Conservation (phyloP, 2,329 filamentous ascomycete genomes). For the Penicillium sclerotigenum region DNA sequence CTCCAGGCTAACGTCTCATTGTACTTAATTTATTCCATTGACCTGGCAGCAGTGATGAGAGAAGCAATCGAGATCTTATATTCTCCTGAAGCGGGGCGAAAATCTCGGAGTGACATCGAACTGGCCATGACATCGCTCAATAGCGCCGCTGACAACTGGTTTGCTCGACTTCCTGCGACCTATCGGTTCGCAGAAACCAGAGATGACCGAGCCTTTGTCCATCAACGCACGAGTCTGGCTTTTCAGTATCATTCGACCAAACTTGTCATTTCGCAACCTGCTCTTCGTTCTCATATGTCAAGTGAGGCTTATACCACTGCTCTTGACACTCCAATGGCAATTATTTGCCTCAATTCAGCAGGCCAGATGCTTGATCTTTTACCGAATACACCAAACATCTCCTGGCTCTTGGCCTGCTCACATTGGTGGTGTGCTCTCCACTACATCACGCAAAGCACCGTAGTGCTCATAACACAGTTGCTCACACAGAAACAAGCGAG, state of each 20-base stretch:
- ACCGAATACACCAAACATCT: constrained; percentile 33
- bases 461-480: constrained; percentile 40
- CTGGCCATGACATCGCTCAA: constrained; percentile 3
- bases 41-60: constrained; percentile 4
- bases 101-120: neutral
- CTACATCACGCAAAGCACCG: constrained; percentile 40
- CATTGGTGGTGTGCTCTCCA: constrained; percentile 45
- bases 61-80: constrained; percentile 4
- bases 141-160: constrained; percentile 3
- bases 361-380: constrained; percentile 34
- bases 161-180: neutral
- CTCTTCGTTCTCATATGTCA: neutral
- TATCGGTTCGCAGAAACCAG: neutral
- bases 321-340: constrained; percentile 34
- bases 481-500: constrained; percentile 32
- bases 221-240: constrained; percentile 4
- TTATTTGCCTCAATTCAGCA: constrained; percentile 36
- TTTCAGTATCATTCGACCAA: constrained; percentile 10
- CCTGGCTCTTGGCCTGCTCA: constrained; percentile 31
- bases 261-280: constrained; percentile 7
- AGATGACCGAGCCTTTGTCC: neutral
- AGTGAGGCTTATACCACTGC: constrained; percentile 23
- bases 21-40: constrained; percentile 5
- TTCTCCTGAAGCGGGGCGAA: neutral
- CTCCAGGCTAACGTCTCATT: neutral